Evolutionary conservation across 2,329 filamentous ascomycete genomes (phyloP).

Genomic region (Trichoderma simmonsii): DNA sequence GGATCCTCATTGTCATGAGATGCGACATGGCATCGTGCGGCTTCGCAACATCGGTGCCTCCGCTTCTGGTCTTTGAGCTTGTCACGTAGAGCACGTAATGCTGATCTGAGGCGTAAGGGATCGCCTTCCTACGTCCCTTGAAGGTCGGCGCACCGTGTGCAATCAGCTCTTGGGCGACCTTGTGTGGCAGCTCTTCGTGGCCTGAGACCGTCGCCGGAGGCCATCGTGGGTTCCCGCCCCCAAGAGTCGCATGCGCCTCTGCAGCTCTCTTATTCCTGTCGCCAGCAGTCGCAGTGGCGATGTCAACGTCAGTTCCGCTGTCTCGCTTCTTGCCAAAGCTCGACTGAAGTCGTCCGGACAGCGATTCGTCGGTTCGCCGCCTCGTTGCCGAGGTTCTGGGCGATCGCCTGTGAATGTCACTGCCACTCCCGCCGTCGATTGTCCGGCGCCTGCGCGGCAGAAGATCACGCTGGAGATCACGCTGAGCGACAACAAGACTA

Average conservation of each 20-base stretch:
- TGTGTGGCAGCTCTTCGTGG: constrained; percentile 50
- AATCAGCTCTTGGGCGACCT: constrained; percentile 56
- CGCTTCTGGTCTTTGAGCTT: constrained; percentile 36
- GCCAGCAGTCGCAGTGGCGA: background rate
- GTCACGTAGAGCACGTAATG: constrained; percentile 57
- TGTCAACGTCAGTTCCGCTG: background rate
- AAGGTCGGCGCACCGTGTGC: constrained; percentile 56
- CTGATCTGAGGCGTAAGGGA: constrained; percentile 54
- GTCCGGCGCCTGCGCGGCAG: constrained; percentile 10
- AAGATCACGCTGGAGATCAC: background rate
- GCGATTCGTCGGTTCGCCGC: constrained; percentile 12
- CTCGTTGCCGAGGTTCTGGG: constrained; percentile 10
- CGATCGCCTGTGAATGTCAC: constrained; percentile 3
- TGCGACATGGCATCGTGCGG: constrained; percentile 55
- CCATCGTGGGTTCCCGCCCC: constrained; percentile 44
- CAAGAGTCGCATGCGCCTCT: background rate
- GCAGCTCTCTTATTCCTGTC: background rate
- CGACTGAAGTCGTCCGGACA: constrained; percentile 2
- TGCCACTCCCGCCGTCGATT: constrained; percentile 3
- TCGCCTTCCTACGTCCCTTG: constrained; percentile 51
- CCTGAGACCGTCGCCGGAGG: constrained; percentile 51
- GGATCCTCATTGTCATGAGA: constrained; percentile 54
- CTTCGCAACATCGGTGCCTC: constrained; percentile 47
- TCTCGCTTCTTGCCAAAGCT: background rate
- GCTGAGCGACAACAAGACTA: constrained; percentile 4